Conservation (phyloP, 2,329 filamentous ascomycete species). For the Lachnellula subtilissima region DNA sequence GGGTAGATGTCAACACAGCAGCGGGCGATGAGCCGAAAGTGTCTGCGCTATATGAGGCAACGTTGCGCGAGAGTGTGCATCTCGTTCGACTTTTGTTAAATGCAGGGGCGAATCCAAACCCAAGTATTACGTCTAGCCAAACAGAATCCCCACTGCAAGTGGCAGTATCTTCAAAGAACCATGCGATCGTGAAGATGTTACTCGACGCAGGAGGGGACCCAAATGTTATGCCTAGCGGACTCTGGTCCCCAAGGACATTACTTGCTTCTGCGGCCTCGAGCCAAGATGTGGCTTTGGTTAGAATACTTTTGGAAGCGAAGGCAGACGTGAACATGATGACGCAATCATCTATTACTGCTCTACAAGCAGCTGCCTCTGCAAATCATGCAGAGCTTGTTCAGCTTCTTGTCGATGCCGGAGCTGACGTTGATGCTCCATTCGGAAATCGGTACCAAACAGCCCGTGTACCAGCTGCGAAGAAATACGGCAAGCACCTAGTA, state of each 20-base stretch:
- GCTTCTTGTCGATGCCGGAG: no score
- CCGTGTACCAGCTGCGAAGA: conserved; percentile 1
- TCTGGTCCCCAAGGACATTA: no score
- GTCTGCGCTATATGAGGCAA: conserved; percentile 10
- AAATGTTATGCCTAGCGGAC: no score
- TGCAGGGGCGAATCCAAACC: conserved; percentile 10
- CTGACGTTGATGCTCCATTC: no score
- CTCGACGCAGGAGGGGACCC: conserved; percentile 1
- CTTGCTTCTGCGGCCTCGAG: no score
- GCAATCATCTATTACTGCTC: no score
- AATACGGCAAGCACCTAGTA: not conserved
- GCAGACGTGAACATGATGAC: no score
- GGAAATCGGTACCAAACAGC: conserved; percentile 1
- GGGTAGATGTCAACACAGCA: conserved; percentile 12
- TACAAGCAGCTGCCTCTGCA: no score
- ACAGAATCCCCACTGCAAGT: conserved; percentile 11
- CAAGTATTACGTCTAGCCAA: not conserved
- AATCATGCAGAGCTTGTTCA: no score
- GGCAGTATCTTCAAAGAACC: conserved; percentile 7
- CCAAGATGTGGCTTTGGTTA: no score
- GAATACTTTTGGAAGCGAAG: no score
- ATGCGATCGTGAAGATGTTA: conserved; percentile 13
- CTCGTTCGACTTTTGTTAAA: conserved; percentile 11
- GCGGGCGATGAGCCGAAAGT: conserved; percentile 1
- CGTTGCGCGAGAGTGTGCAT: not conserved